These are phyloP conservation scores for Phytophthora lateralis DNA, from an alignment of 352 stramenopile species.

Conservation along the genomic window DNA sequence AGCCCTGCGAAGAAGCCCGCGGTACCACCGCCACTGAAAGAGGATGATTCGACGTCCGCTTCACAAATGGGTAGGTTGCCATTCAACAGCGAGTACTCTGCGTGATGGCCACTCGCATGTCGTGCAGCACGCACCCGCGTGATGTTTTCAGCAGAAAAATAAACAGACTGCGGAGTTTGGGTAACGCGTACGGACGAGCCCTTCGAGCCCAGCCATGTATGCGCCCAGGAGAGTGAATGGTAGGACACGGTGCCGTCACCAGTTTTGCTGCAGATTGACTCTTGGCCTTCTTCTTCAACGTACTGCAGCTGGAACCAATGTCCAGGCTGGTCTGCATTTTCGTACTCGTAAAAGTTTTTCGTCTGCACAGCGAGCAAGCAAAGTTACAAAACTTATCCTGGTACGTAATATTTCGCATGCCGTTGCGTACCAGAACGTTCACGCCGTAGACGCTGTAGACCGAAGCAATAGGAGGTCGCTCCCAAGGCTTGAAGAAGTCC, in stretches of 20 bases:
- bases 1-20: slow-evolving; percentile 67
- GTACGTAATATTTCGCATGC: slow-evolving; percentile 6
- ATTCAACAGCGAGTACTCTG: slow-evolving; percentile 60
- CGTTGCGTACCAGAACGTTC: slow-evolving; percentile 60
- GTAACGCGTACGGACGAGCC: slow-evolving; percentile 64
- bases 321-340: slow-evolving; percentile 49
- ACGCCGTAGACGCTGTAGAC: slow-evolving; percentile 84
- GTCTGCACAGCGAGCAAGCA: slow-evolving; percentile 36
- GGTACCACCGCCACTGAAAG: slow-evolving; percentile 18
- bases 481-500: slow-evolving; percentile 61
- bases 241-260: slow-evolving; percentile 80
- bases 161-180: slow-evolving; percentile 73
- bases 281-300: slow-evolving; percentile 50
- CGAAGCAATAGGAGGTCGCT: slow-evolving; percentile 68
- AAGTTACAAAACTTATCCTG: neutral
- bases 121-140: slow-evolving; percentile 54
- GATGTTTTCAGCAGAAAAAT: slow-evolving; percentile 67
- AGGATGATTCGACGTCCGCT: slow-evolving; percentile 12
- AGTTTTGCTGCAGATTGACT: slow-evolving; percentile 68
- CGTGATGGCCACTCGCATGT: slow-evolving; percentile 52
- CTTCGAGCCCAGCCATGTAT: slow-evolving; percentile 70
- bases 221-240: slow-evolving; percentile 79
- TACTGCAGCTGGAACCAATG: slow-evolving; percentile 73
- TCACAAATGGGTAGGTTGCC: slow-evolving; percentile 48
- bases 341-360: slow-evolving; percentile 76